Percentiles rank a stretch among this genome's conserved stretches.
These are phyloP conservation scores for Pichia thaimueangensis DNA, from an alignment of 805 yeast genomes.

Conservation along the genomic window DNA sequence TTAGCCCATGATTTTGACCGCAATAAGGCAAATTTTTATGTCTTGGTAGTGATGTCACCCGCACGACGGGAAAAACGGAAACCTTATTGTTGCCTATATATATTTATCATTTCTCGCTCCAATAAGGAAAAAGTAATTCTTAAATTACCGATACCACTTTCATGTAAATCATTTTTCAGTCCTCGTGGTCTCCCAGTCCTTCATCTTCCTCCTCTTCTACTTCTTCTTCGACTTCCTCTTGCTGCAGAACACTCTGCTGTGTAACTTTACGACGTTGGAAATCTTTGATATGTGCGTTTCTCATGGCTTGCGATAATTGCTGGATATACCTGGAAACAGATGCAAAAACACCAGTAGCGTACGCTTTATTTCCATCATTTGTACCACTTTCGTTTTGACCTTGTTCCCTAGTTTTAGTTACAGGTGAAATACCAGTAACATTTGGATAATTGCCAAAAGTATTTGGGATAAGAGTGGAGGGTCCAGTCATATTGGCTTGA, in stretches of 20 bases:
- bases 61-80: background rate
- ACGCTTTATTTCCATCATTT: background rate
- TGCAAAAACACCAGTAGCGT: background rate
- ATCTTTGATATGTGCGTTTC: constrained; percentile 77
- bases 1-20: too few relatives aligned
- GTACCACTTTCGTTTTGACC: background rate
- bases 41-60: background rate
- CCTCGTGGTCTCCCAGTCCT: constrained; percentile 9
- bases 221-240: constrained; percentile 16
- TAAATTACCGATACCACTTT: too few relatives aligned
- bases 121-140: too few relatives aligned
- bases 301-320: constrained; percentile 48
- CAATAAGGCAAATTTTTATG: background rate
- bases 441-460: too few relatives aligned
- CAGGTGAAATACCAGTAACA: background rate
- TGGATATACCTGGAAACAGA: constrained; percentile 29
- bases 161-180: background rate
- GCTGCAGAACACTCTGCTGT: constrained; percentile 6
- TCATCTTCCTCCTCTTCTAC: constrained; percentile 10
- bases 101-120: background rate
- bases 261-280: constrained; percentile 59
- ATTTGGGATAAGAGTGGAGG: background rate
- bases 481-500: background rate
- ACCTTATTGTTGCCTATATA: background rate
- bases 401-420: background rate